These are phyloP conservation scores for Aspergillus pseudoterreus DNA, from an alignment of 2,329 filamentous ascomycete species.

Conservation along the genomic window DNA sequence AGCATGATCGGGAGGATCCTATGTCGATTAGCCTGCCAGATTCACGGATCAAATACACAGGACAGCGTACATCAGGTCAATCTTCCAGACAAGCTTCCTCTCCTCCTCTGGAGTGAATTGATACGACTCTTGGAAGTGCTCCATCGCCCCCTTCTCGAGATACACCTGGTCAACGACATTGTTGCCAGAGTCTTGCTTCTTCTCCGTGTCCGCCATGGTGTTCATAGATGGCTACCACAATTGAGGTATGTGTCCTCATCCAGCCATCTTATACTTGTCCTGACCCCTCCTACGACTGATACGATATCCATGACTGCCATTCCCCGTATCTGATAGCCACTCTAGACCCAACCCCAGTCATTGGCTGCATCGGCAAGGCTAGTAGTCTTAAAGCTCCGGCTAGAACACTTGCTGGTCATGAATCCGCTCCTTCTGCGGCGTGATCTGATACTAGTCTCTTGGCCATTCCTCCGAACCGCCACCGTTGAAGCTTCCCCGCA, in stretches of 20 bases:
- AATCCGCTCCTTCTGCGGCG: background rate
- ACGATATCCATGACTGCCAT: too few relatives aligned
- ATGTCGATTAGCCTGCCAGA: background rate
- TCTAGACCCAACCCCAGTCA: background rate
- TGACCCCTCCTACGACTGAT: too few relatives aligned
- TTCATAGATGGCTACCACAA: background rate
- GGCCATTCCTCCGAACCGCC: background rate
- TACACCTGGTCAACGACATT: slow-evolving; percentile 2
- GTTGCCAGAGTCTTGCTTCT: background rate
- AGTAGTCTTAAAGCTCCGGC: background rate
- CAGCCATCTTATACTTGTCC: background rate
- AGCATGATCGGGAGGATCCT: slow-evolving; percentile 25
- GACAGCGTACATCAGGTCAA: slow-evolving; percentile 17
- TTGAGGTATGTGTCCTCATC: too few relatives aligned
- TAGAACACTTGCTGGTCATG: background rate
- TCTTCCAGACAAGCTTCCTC: slow-evolving; percentile 19
- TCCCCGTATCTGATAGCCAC: background rate
- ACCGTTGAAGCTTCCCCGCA: background rate
- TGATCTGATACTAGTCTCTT: background rate
- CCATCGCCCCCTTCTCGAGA: slow-evolving; percentile 12
- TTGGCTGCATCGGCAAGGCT: slow-evolving; percentile 21
- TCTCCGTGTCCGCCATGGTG: background rate
- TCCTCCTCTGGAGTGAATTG: slow-evolving; percentile 16
- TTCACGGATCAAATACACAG: background rate
- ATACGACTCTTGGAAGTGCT: slow-evolving; percentile 7